A percentile compares a stretch with the other conserved stretches of the same genome.
Conservation (phyloP, 116 monocot genomes). For the Iris pallida region DNA sequence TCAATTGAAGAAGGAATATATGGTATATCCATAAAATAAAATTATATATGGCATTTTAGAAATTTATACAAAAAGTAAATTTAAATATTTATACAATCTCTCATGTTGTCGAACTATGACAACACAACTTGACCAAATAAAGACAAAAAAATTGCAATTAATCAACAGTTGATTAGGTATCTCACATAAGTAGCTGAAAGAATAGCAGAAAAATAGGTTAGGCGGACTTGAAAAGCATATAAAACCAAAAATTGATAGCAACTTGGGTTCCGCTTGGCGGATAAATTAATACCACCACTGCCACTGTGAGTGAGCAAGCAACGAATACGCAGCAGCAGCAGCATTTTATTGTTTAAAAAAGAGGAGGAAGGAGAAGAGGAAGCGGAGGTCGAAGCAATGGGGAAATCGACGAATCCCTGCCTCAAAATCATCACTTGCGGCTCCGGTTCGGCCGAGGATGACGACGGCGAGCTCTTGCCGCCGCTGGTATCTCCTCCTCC, state of each 20-base stretch:
- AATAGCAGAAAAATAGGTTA: no score
- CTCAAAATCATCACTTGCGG: constrained; percentile 13
- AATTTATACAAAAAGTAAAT: no score
- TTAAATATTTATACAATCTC: no score
- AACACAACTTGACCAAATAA: no score
- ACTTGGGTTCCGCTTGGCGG: neutral
- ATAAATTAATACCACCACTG: neutral
- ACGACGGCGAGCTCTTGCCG: constrained; percentile 10
- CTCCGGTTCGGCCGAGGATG: neutral
- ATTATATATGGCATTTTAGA: no score
- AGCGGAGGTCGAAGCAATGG: neutral
- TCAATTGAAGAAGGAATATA: no score
- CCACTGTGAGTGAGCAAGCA: neutral
- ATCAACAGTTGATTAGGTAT: no score
- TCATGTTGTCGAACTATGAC: no score
- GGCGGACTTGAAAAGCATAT: neutral
- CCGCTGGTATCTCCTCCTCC: constrained; percentile 2
- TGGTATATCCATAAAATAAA: no score
- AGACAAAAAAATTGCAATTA: no score
- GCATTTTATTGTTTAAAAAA: neutral
- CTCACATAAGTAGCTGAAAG: no score
- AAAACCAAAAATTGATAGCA: neutral
- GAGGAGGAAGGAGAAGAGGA: neutral
- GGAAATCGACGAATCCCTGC: constrained; percentile 9
- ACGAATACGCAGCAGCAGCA: neutral